Evolutionary conservation across 1,139 yeast species (phyloP), one percentile per base, ranked within the genome.

Genomic region (Suhomyces wounanorum): DNA sequence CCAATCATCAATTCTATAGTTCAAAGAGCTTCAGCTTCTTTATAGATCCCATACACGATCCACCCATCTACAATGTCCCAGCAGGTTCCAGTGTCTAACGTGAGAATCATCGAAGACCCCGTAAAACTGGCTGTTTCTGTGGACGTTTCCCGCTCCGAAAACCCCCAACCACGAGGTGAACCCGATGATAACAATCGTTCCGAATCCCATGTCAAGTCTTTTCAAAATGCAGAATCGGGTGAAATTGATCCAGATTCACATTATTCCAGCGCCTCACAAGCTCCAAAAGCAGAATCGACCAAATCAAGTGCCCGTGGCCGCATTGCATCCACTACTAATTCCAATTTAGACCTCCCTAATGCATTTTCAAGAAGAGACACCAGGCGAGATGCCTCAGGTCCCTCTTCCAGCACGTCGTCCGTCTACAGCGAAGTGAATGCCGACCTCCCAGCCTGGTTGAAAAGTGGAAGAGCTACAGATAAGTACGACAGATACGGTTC

Each of bases 361-460:
- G 62, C 69, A 35, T 69, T 68, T 49, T 69, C 73, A 6, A 57
- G 72, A 45, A 56, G 70, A 54, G 65, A 63, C 42, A 26, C 25
- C 17, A 30, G 45, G 9, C 18, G 31, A n/a, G 36, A 14, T 14
- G 25, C 43, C 8, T n/a, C 39, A 16, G 30, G 43, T 16, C 11
- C 47, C 45, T 54, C 48, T 6, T 45, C 59, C 13, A 17, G 42
- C 13, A 47, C 54, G 21, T 42, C 69, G 1, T 72, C 77, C 1
- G 63, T 61, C 6, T 73, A 69, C 51, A 56, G 61, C 14, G 68
- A 56, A 21, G 56, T 61, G 17, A 55, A 45, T 18, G 59, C 58
- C 38, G 68, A 67, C 8, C 56, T 63, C 3, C 81, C 81, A 8
- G 77, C 77, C 7, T 77, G 81, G 81, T 62, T 75, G 65, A 62